Evolutionary conservation across 768 basidiomycete species (phyloP), one percentile per base, ranked within the genome.

Genomic region (Rhodosporidiobolus odoratus): DNA sequence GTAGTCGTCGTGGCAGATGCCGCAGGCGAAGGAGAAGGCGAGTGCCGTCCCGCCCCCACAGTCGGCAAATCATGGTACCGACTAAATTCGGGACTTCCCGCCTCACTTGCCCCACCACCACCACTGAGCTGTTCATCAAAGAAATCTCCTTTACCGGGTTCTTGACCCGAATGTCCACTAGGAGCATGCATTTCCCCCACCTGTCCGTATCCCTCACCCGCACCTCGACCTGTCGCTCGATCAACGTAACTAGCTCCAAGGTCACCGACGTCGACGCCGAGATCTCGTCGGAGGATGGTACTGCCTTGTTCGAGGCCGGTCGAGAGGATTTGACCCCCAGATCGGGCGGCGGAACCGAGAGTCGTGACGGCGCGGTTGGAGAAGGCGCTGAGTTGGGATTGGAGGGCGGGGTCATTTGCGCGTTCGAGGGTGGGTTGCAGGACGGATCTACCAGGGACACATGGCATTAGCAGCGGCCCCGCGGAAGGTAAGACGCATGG

Each of bases 401-500:
- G 89, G 74, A 95, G 84, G 62, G 81, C 83, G 17, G 93, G 92
- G 78, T 96, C 93, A 62, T 82, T 84, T 37, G 89, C 90, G 72
- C 84, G 86, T 76, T 90, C 88, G 78, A 94, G 81, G 30, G 89
- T 88, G 10, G 95, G 95, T 79, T 96, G 91, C 68, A 98, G 89
- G 53, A 98, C 89, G 75, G 86, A 88, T 12, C 75, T 73, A 43
- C 43, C 12, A 43, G 43, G 19, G 30, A 30, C 19, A 23, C 23
- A 12, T 13, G 17, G 48, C n/a, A 41, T 2, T 17, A 17, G 45
- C 52, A 45, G 25, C 4, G 16, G 2, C 21, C 25, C 50, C 10
- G n/a, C 0, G 45, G 15, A 50, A 34, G 30, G 21, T 38, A 23
- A 23, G 30, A 54, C 34, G 27, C 37, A 27, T 23, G 37, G 35